These are phyloP conservation scores for Crithidia thermophila DNA, from an alignment of 208 protist species.

Conservation along the genomic window DNA sequence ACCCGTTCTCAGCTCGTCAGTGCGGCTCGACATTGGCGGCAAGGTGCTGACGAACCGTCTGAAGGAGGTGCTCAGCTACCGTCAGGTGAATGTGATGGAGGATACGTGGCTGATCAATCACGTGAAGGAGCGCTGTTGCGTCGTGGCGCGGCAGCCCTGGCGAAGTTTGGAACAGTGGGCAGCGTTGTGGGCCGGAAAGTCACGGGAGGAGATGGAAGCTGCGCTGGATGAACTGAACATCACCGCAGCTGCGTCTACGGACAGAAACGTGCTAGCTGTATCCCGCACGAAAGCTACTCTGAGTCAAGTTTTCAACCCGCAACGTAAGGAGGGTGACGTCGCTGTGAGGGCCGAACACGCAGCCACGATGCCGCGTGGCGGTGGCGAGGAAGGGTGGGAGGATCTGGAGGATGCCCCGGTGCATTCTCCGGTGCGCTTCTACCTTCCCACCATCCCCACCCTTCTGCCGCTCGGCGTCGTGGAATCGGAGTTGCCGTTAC, in stretches of 20 bases:
- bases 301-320: too few relatives aligned
- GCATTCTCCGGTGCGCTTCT: constrained; percentile 43
- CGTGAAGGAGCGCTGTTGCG: constrained; percentile 76
- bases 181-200: constrained; percentile 4
- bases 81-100: constrained; percentile 79
- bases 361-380: too few relatives aligned
- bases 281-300: too few relatives aligned
- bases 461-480: constrained; percentile 70
- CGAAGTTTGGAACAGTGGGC: constrained; percentile 10
- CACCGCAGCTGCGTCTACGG: too few relatives aligned
- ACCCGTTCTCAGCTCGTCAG: constrained; percentile 60
- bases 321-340: too few relatives aligned
- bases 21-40: constrained; percentile 74
- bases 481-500: constrained; percentile 43
- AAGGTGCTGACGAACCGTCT: constrained; percentile 83
- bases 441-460: constrained; percentile 69
- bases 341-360: too few relatives aligned
- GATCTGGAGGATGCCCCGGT: background rate
- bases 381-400: too few relatives aligned
- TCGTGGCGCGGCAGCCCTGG: constrained; percentile 33
- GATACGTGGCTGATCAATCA: constrained; percentile 86
- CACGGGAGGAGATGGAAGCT: constrained; percentile 14
- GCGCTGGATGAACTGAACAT: background rate
- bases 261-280: too few relatives aligned
- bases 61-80: constrained; percentile 78